phyloP scores from a whole-genome alignment of 306 rosid genomes.

The Senna tora region DNA sequence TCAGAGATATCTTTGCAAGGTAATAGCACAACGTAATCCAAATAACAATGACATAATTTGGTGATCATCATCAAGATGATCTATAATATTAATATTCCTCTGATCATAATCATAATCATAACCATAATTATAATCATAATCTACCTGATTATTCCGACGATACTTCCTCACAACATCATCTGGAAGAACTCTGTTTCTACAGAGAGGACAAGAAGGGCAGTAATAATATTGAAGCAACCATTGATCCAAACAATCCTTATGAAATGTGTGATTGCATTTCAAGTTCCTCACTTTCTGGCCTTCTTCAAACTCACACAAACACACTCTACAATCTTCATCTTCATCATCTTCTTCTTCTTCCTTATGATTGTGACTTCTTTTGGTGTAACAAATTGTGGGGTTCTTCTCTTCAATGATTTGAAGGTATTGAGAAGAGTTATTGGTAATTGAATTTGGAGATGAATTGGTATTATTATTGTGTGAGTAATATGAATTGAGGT shows the following conservation, averaged over 20 bases:
- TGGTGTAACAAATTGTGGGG: slow-evolving; percentile 57
- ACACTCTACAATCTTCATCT: slow-evolving; percentile 70
- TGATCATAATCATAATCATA: too few relatives aligned
- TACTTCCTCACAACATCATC: slow-evolving; percentile 66
- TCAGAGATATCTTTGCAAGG: slow-evolving; percentile 58
- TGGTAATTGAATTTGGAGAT: slow-evolving; percentile 44
- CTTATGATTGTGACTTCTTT: neutral
- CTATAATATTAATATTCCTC: too few relatives aligned
- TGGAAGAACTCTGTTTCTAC: slow-evolving; percentile 75
- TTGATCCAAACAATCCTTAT: slow-evolving; percentile 75
- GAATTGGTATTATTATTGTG: too few relatives aligned
- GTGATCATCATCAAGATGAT: slow-evolving; percentile 43
- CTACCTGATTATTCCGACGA: slow-evolving; percentile 67
- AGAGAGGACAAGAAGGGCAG: slow-evolving; percentile 88
- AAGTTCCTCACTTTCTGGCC: slow-evolving; percentile 73
- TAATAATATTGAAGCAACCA: slow-evolving; percentile 65
- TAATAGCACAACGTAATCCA: slow-evolving; percentile 58
- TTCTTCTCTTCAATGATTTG: slow-evolving; percentile 70
- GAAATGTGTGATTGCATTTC: slow-evolving; percentile 80
- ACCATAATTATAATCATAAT: slow-evolving; percentile 37
- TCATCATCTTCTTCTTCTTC: neutral
- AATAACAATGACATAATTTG: slow-evolving; percentile 48
- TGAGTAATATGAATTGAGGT: slow-evolving; percentile 43
- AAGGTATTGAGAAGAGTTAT: slow-evolving; percentile 67
- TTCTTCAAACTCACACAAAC: slow-evolving; percentile 76